Evolutionary conservation across 495 filamentous ascomycete species (phyloP).

Genomic region (Sabuloglossum arenarium): DNA sequence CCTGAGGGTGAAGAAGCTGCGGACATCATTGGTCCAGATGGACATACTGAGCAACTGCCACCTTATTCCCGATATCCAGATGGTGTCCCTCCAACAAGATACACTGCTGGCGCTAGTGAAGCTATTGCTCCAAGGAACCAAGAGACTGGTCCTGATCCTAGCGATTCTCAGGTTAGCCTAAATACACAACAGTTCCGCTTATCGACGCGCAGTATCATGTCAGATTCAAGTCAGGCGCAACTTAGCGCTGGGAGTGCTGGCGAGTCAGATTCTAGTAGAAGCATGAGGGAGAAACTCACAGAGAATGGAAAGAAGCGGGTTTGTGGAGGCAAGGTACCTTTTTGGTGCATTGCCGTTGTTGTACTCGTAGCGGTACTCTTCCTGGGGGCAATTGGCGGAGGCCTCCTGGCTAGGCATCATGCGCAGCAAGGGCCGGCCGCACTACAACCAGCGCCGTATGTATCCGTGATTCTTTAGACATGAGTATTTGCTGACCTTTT

Average conservation of each 20-base stretch:
- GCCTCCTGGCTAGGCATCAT: not conserved
- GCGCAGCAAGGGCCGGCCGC: constrained; percentile 5
- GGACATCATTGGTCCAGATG: constrained; percentile 74
- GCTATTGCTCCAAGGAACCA: not conserved
- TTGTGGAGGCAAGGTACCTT: constrained; percentile 42
- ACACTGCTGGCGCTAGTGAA: constrained; percentile 12
- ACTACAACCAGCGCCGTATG: constrained; percentile 19
- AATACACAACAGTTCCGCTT: constrained; percentile 25
- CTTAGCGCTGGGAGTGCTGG: constrained; percentile 15
- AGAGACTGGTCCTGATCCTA: not conserved
- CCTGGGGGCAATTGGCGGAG: constrained; percentile 13
- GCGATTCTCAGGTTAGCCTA: not conserved
- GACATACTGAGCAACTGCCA: constrained; percentile 74
- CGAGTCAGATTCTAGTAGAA: not conserved
- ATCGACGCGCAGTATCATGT: constrained; percentile 27
- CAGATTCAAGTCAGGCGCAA: constrained; percentile 22
- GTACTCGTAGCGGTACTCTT: constrained; percentile 35
- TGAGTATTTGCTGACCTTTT: constrained; percentile 10
- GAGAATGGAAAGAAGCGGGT: constrained; percentile 30
- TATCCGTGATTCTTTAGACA: not conserved
- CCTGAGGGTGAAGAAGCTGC: constrained; percentile 70
- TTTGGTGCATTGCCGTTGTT: constrained; percentile 35
- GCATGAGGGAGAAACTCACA: constrained; percentile 35
- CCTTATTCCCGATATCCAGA: constrained; percentile 72
- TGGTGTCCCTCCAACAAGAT: constrained; percentile 15